Percentiles rank a stretch among this genome's conserved stretches.
phyloP scores from a whole-genome alignment of 306 rosid genomes.

The Cucumis melo region DNA sequence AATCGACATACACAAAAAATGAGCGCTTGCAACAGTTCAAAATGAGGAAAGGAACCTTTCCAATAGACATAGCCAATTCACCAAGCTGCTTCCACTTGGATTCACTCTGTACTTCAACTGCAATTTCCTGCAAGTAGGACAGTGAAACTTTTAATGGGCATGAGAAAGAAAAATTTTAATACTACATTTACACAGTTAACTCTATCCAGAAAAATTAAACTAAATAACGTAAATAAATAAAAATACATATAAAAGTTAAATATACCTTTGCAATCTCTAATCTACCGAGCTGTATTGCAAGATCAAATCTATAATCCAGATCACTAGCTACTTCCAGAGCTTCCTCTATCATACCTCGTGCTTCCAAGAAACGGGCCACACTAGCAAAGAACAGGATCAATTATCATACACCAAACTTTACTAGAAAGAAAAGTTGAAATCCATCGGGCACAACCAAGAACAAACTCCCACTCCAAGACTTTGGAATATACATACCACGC shows the following conservation, averaged over 20 bases:
- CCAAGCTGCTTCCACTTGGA: conserved; percentile 99
- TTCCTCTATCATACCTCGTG: conserved; percentile 97
- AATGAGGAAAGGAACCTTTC: conserved; percentile 39
- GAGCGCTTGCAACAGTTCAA: neutral
- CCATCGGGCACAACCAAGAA: neutral
- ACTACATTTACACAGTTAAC: neutral
- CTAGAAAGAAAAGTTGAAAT: neutral
- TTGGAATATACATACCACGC: too few species aligned
- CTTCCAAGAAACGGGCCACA: conserved; percentile 97
- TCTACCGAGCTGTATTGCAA: conserved; percentile 92
- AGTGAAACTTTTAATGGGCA: conserved; percentile 7
- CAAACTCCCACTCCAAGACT: too few species aligned
- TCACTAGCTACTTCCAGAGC: conserved; percentile 97
- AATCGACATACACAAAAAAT: neutral
- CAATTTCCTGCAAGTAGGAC: conserved; percentile 49
- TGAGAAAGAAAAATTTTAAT: neutral
- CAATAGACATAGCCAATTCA: conserved; percentile 91
- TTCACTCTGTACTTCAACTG: conserved; percentile 74
- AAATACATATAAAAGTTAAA: neutral
- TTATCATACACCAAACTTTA: neutral
- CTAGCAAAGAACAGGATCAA: conserved; percentile 26
- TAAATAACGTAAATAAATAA: neutral
- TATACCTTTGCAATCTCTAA: conserved; percentile 87
- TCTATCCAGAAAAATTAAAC: neutral
- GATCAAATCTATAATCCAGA: conserved; percentile 90